These are phyloP conservation scores for Juglanconis oblonga DNA, from an alignment of 2,329 filamentous ascomycete genomes.

Conservation along the genomic window DNA sequence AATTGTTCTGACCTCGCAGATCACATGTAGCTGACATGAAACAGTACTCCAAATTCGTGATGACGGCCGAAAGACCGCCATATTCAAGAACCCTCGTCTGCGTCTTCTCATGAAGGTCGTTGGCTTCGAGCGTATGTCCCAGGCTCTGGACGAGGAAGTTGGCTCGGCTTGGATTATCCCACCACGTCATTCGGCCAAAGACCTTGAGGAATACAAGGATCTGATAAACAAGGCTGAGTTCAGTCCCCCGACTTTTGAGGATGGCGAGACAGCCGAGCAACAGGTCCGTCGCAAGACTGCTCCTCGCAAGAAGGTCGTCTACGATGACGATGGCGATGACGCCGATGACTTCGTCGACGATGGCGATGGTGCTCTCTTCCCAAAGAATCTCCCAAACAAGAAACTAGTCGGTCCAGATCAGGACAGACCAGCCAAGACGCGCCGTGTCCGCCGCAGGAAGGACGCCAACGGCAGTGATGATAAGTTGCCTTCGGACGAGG, in stretches of 20 bases:
- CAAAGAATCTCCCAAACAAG: constrained; percentile 46
- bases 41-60: constrained; percentile 61
- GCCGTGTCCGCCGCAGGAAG: constrained; percentile 49
- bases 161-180: constrained; percentile 80
- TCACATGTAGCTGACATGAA: neutral
- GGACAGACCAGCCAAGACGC: constrained; percentile 58
- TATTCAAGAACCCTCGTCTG: constrained; percentile 87
- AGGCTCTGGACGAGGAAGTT: constrained; percentile 62
- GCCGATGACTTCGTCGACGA: constrained; percentile 44
- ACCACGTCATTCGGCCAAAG: constrained; percentile 57
- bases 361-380: constrained; percentile 64
- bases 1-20: neutral
- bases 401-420: constrained; percentile 24
- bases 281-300: constrained; percentile 71
- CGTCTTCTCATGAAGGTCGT: constrained; percentile 78
- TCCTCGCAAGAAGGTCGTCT: constrained; percentile 55
- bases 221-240: constrained; percentile 77
- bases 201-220: constrained; percentile 67
- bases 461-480: constrained; percentile 39
- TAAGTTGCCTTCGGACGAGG: constrained; percentile 49
- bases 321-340: constrained; percentile 64
- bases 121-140: constrained; percentile 61
- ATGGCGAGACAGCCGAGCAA: constrained; percentile 70
- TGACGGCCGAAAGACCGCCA: constrained; percentile 64
- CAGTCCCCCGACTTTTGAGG: constrained; percentile 72